Evolutionary conservation across 1,139 yeast genomes (phyloP), one percentile per base, ranked within the genome.

Genomic region (Insectozyma bohioensis): DNA sequence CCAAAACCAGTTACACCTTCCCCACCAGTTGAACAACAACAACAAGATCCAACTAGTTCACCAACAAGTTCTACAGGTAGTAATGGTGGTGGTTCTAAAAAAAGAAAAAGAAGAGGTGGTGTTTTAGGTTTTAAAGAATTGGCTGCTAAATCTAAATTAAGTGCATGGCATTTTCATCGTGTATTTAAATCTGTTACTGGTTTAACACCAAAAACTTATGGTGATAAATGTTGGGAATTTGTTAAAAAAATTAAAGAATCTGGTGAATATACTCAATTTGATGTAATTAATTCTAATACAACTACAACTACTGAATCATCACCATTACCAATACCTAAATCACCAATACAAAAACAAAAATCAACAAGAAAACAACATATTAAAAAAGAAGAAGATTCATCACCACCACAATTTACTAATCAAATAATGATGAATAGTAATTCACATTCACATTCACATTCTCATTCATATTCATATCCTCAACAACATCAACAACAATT

Each of bases 81-180:
- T 16, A 51, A 46, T 12, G 38, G 40, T 12, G 24, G 20, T 14
- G 13, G 26, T 3, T 41, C 42, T 24, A 73, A 75, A 47, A 79
- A 79, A 56, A 64, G 72, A 49, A 63, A 71, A 51, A 75, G 90
- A 64, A 72, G 95, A 54, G 95, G 95, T 15, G 95, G 95, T 23
- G 88, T 86, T 9, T 63, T 86, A 29, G 95, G 95, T 0, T 86
- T 86, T 61, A 85, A 86, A 56, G 95, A 86, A 55, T 69, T 86
- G 52, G 95, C 95, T 6, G 82, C 87, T 12, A 84, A 85, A 52
- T 82, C 90, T 9, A 85, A 83, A 45, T 70, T 86, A 39, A 77
- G 86, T 15, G 95, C 95, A n/a, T 86, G 95, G 95, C 95, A 86
- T 60, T 86, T 86, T 58, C 95, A 86, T 63, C 67, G 95, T 35